Conservation (phyloP, 352 stramenopile species). For the Pythium folliculosum region DNA sequence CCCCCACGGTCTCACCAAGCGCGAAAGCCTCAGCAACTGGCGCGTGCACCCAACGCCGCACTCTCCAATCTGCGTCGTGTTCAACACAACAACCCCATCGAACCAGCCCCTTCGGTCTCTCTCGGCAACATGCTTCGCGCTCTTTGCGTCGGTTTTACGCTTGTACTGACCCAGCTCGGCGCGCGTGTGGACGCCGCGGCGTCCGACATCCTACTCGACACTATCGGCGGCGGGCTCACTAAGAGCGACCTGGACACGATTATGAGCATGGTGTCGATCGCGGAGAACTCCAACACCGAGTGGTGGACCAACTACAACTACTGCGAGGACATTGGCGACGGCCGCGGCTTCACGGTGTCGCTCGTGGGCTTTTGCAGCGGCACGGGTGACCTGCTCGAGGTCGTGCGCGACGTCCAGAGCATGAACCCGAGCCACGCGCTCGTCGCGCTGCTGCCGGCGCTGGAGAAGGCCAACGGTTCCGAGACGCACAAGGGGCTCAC, state of each 20-base stretch:
- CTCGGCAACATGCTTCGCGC: background rate
- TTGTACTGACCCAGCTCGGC: background rate
- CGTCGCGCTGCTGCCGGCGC: constrained; percentile 3
- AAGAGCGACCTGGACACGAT: constrained; percentile 15
- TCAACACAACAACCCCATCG: background rate
- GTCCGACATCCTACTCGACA: constrained; percentile 6
- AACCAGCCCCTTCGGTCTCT: background rate
- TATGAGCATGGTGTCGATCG: constrained; percentile 23
- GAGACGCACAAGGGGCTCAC: background rate
- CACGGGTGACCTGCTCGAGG: constrained; percentile 17
- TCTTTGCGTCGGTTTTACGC: too few relatives aligned
- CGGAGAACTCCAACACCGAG: constrained; percentile 13
- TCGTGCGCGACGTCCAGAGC: constrained; percentile 9
- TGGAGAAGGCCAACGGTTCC: constrained; percentile 9
- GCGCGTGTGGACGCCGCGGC: background rate
- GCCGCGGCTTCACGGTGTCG: constrained; percentile 21
- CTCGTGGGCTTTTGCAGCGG: constrained; percentile 21
- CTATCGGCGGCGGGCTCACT: background rate
- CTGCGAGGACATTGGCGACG: constrained; percentile 12
- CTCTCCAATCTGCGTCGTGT: background rate
- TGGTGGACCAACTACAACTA: constrained; percentile 23
- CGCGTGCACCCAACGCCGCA: background rate
- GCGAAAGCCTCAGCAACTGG: too few relatives aligned
- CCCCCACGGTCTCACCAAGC: too few relatives aligned
- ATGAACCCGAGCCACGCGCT: constrained; percentile 7